phyloP scores from a whole-genome alignment of 257 asterid genomes.

The Nemophila menziesii region DNA sequence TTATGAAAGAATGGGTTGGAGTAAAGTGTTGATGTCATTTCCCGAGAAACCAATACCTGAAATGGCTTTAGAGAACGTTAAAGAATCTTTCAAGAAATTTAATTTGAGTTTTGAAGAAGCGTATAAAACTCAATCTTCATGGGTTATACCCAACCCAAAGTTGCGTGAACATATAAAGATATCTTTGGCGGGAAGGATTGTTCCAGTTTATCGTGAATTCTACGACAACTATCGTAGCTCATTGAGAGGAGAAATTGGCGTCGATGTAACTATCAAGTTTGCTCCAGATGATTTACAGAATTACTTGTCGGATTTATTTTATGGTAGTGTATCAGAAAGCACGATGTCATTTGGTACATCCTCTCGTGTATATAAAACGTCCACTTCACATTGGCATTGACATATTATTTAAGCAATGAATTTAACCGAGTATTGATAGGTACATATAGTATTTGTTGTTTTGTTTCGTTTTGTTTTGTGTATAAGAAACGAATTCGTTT shows the following conservation, averaged over 20 bases:
- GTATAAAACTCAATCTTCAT: conserved; percentile 31
- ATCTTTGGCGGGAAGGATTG: conserved; percentile 26
- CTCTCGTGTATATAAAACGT: too few relatives aligned
- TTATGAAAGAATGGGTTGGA: conserved; percentile 52
- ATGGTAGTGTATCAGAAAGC: too few relatives aligned
- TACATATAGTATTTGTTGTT: too few relatives aligned
- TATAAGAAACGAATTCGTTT: too few relatives aligned
- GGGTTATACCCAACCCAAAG: conserved; percentile 65
- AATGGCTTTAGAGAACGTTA: conserved; percentile 17
- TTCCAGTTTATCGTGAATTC: conserved; percentile 31
- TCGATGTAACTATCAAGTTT: conserved; percentile 43
- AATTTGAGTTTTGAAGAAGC: conserved; percentile 36
- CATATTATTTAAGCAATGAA: too few relatives aligned
- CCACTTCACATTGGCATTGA: too few relatives aligned
- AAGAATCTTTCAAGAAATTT: conserved; percentile 30
- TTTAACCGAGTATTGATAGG: too few relatives aligned
- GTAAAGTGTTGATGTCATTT: conserved; percentile 25
- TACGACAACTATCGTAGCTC: conserved; percentile 21
- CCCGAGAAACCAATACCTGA: conserved; percentile 40
- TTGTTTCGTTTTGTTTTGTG: too few relatives aligned
- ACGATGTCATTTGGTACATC: too few relatives aligned
- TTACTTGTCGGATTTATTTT: conserved; percentile 57
- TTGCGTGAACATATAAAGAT: conserved; percentile 37
- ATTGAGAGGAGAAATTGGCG: conserved; percentile 7
- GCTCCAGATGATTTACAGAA: too few relatives aligned